Evolutionary conservation across 139 green algal genomes (phyloP).

Genomic region (Tetraselmis chui): DNA sequence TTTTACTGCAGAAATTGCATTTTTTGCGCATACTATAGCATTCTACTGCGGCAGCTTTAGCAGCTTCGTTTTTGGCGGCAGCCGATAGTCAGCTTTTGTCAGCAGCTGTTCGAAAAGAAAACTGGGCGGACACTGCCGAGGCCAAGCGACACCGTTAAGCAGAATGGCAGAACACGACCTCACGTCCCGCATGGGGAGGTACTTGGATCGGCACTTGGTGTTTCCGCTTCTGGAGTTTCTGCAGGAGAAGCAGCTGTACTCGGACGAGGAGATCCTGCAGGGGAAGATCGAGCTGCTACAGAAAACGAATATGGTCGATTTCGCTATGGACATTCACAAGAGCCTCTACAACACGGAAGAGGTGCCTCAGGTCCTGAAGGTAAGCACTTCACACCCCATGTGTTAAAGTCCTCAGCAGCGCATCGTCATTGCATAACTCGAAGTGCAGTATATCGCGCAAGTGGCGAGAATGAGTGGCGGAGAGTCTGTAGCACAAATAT

Average conservation of each 20-base stretch:
- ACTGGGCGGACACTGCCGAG: neutral
- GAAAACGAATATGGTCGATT: slow-evolving; percentile 99
- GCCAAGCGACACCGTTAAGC: no score
- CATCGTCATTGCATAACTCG: no score
- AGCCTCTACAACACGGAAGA: slow-evolving; percentile 66
- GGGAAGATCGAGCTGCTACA: slow-evolving; percentile 92
- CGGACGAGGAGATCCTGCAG: slow-evolving; percentile 76
- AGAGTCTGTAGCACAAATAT: no score
- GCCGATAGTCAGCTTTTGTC: no score
- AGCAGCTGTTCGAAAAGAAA: no score
- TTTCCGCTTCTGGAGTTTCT: slow-evolving; percentile 95
- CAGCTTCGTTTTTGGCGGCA: no score
- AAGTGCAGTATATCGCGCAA: no score
- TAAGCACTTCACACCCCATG: neutral
- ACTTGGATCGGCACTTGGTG: slow-evolving; percentile 87
- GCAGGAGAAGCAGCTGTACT: slow-evolving; percentile 75
- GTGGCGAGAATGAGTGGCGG: no score
- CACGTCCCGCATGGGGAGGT: slow-evolving; percentile 51
- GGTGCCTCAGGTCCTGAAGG: slow-evolving; percentile 13
- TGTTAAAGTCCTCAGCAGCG: no score
- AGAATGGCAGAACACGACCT: slow-evolving; percentile 60
- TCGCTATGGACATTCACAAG: slow-evolving; percentile 95
- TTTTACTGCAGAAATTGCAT: no score
- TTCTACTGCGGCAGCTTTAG: no score
- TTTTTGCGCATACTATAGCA: no score